Conservation (phyloP, 1,284 basidiomycete genomes). For the Trametes pubescens region DNA sequence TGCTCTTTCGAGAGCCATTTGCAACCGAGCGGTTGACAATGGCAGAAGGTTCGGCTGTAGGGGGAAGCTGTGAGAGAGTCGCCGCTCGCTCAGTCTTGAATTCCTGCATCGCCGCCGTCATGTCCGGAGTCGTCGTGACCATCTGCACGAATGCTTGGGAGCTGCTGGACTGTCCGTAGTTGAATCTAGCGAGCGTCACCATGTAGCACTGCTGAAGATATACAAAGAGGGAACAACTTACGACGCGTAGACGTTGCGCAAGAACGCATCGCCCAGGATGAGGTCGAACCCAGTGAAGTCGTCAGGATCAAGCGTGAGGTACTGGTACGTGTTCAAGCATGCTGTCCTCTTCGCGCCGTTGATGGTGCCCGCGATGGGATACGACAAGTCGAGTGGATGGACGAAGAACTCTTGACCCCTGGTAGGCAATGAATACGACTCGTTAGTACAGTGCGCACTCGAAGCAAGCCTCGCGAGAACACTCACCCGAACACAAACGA, state of each 20-base stretch:
- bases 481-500: slow-evolving; percentile 42
- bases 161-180: slow-evolving; percentile 43
- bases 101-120: slow-evolving; percentile 27
- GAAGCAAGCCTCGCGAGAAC: not conserved
- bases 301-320: slow-evolving; percentile 22
- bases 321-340: slow-evolving; percentile 11
- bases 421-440: not conserved
- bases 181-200: slow-evolving; percentile 41
- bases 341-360: not conserved
- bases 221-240: slow-evolving; percentile 31
- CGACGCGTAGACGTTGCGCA: slow-evolving; percentile 51
- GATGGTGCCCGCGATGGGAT: not conserved
- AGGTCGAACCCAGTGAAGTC: slow-evolving; percentile 40
- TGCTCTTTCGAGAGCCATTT: not conserved
- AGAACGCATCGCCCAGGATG: slow-evolving; percentile 49
- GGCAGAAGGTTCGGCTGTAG: not conserved
- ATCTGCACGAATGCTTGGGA: slow-evolving; percentile 45
- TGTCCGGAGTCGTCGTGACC: slow-evolving; percentile 34
- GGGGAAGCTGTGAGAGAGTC: slow-evolving; percentile 12
- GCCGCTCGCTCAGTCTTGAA: slow-evolving; percentile 31
- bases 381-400: slow-evolving; percentile 11
- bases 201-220: not conserved
- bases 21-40: not conserved
- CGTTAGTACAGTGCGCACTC: not conserved
- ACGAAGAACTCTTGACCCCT: slow-evolving; percentile 13